A percentile compares a stretch with the other conserved stretches of the same genome.
phyloP scores from a whole-genome alignment of 108 stramenopile genomes.

The Pseudonitzschia delicatissima region DNA sequence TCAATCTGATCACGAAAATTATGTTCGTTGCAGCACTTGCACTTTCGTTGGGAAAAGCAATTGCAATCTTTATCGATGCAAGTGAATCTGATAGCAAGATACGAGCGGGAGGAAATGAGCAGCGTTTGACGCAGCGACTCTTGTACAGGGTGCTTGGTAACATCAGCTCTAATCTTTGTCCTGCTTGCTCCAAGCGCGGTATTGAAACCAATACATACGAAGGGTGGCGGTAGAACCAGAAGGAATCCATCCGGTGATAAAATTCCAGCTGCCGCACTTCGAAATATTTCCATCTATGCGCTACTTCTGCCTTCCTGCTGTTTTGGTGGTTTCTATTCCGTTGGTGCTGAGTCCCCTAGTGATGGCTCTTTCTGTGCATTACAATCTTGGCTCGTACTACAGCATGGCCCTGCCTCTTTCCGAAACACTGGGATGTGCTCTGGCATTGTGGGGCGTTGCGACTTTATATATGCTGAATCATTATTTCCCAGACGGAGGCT shows the following conservation, averaged over 20 bases:
- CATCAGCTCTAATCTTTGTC: conserved; percentile 44
- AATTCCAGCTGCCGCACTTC: conserved; percentile 31
- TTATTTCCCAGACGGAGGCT: conserved; percentile 76
- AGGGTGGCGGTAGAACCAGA: conserved; percentile 42
- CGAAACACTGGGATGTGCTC: conserved; percentile 60
- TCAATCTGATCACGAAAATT: conserved; percentile 39
- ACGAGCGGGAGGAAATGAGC: conserved; percentile 14
- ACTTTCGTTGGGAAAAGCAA: conserved; percentile 53
- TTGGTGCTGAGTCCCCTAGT: conserved; percentile 58
- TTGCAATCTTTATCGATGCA: conserved; percentile 60
- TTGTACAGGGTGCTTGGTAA: conserved; percentile 41
- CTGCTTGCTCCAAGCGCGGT: conserved; percentile 47
- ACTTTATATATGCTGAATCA: conserved; percentile 65
- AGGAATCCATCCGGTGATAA: conserved; percentile 32
- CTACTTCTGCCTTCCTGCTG: conserved; percentile 48
- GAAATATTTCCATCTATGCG: conserved; percentile 45
- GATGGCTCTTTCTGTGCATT: conserved; percentile 46
- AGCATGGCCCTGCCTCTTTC: conserved; percentile 49
- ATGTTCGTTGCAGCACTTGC: conserved; percentile 35
- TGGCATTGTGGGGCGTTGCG: conserved; percentile 70
- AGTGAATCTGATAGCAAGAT: conserved; percentile 27
- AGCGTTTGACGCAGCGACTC: conserved; percentile 21
- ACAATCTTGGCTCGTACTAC: conserved; percentile 49
- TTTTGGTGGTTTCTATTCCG: conserved; percentile 48
- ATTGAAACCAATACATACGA: conserved; percentile 53